A percentile compares a stretch with the other conserved stretches of the same genome.
Evolutionary conservation across 805 yeast genomes (phyloP).

Genomic region (Metschnikowia proteae): DNA sequence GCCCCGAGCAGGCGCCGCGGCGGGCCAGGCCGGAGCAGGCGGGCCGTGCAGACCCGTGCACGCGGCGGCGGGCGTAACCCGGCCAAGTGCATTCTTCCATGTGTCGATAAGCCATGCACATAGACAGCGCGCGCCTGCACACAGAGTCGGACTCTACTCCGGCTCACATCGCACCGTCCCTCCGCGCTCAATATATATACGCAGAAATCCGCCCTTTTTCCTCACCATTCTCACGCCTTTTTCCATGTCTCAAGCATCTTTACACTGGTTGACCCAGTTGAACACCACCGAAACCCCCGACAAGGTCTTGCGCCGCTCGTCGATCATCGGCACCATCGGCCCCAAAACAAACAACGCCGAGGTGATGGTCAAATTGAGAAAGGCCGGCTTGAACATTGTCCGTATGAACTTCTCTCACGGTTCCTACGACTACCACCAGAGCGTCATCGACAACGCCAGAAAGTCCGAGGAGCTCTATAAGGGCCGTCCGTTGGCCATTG

Average conservation of each 20-base stretch:
- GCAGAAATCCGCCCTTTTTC: constrained; percentile 11
- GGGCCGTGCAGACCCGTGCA: no score
- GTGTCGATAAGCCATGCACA: not conserved
- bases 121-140: constrained; percentile 10
- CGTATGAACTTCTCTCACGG: constrained; percentile 99
- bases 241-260: constrained; percentile 41
- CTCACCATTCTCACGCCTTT: not conserved
- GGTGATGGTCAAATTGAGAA: constrained; percentile 78
- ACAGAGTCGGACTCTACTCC: constrained; percentile 17
- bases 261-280: constrained; percentile 81
- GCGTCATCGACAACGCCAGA: constrained; percentile 94
- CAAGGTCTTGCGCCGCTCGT: constrained; percentile 81
- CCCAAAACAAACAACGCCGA: constrained; percentile 95
- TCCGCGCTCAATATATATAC: constrained; percentile 10
- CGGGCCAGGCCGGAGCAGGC: no score
- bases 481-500: constrained; percentile 97
- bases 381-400: constrained; percentile 96
- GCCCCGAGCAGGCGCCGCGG: no score
- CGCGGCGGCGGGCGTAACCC: not conserved
- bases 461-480: constrained; percentile 85
- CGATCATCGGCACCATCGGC: constrained; percentile 98
- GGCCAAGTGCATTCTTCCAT: not conserved
- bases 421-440: constrained; percentile 94
- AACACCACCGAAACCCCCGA: constrained; percentile 73
- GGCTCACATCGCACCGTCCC: constrained; percentile 29